Base-by-base conservation (phyloP, 106 monocot genomes). In the Acorus gramineus region DNA sequence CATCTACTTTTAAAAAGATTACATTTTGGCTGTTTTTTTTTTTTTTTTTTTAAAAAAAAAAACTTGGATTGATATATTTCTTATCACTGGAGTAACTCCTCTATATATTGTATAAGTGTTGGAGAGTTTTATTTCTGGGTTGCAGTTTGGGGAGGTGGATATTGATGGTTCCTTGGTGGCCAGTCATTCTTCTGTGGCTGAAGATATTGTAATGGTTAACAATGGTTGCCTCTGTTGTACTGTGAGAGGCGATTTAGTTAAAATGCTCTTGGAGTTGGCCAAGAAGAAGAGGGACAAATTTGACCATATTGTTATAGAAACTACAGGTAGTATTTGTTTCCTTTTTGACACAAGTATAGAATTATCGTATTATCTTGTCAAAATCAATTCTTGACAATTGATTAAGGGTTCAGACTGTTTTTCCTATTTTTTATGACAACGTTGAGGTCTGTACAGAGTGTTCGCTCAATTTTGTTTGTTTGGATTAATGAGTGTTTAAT, bases 161-260 rank as follows among this genome's bases (percentile, higher is more conserved):
- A 93, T 93, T 75, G 93, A 93, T 66, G 74, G 86, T 66, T 86
- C 93, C 53, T 59, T 93, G 59, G 89, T 93, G 59, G 93, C 89
- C 4, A 82, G 76, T 56, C 93, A 93, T 82, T 81, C 86, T 52
- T 86, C 89, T 55, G 86, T 79, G 3, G 76, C 93, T 42, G 93
- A 89, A 66, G 93, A 93, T 66, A 93, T 93, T 76, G 75, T 93
- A 50, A 89, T 93, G 89, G 93, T 93, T 69, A 93, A 86, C 63
- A 93, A 93, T 80, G 93, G 93, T 42, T 89, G 93, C 57, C 69
- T 93, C 49, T 93, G 93, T 69, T 93, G 89, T 75, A 93, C 93
- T 55, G 93, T 93, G 53, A 83, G 93, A 73, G 89, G 93, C 0
- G 93, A 93, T 50, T 79, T 93, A 9, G 89, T 89, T 60, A 86